These are phyloP conservation scores for Penicillium paxilli DNA, from an alignment of 495 filamentous ascomycete species.

Conservation along the genomic window DNA sequence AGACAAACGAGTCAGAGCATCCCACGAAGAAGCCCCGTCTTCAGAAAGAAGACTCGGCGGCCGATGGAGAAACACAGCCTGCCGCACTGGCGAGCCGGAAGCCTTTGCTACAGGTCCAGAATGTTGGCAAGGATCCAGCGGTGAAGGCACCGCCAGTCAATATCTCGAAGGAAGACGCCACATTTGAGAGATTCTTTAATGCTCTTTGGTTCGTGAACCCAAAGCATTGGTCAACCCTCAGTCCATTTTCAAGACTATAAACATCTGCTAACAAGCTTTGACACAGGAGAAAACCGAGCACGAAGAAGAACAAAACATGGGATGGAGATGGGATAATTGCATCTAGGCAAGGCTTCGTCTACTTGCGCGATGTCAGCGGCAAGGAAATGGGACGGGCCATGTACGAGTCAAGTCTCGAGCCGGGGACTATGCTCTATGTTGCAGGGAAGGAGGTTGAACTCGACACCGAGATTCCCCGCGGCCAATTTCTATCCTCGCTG, in stretches of 20 bases:
- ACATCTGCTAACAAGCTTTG: slow-evolving; percentile 1
- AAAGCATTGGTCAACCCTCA: background rate
- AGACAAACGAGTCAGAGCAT: slow-evolving; percentile 3
- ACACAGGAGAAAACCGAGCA: slow-evolving; percentile 68
- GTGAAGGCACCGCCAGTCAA: slow-evolving; percentile 1
- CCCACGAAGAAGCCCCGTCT: slow-evolving; percentile 36
- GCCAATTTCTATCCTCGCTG: slow-evolving; percentile 62
- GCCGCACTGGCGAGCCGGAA: slow-evolving; percentile 17
- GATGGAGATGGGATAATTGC: slow-evolving; percentile 77
- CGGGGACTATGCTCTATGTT: slow-evolving; percentile 63
- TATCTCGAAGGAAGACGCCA: slow-evolving; percentile 17
- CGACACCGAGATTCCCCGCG: slow-evolving; percentile 61
- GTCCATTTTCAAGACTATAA: background rate
- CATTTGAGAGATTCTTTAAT: slow-evolving; percentile 58
- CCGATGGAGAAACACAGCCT: slow-evolving; percentile 6
- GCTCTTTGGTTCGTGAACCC: slow-evolving; percentile 59
- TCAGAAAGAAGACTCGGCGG: slow-evolving; percentile 15
- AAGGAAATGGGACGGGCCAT: slow-evolving; percentile 64
- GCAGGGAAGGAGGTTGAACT: slow-evolving; percentile 76
- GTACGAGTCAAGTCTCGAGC: slow-evolving; percentile 55
- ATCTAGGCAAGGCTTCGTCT: slow-evolving; percentile 56
- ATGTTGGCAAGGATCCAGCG: slow-evolving; percentile 17
- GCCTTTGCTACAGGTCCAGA: slow-evolving; percentile 35
- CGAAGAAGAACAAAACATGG: slow-evolving; percentile 85
- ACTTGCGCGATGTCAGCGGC: slow-evolving; percentile 64